phyloP scores from a whole-genome alignment of 2,329 filamentous ascomycete genomes.

The Hysterium pulicare region DNA sequence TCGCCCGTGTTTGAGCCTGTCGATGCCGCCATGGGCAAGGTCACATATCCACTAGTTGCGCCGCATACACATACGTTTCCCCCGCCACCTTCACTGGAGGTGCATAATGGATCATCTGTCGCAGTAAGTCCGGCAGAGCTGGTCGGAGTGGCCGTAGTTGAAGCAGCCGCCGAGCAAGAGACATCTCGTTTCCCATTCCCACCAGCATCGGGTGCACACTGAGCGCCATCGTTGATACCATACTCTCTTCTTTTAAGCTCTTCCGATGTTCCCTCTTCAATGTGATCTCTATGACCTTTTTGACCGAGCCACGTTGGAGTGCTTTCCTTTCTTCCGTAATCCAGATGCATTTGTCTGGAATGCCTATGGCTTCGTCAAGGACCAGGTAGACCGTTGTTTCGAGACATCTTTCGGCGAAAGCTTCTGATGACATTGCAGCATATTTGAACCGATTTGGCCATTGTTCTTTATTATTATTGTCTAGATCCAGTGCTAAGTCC shows the following conservation, averaged over 20 bases:
- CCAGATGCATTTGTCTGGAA: not conserved
- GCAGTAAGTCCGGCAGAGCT: no score
- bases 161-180: not conserved
- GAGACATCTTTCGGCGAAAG: not conserved
- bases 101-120: no score
- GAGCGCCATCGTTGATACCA: not conserved
- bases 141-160: not conserved
- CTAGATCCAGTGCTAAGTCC: not conserved
- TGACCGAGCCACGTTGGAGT: not conserved
- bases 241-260: not conserved
- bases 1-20: no score
- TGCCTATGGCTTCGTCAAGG: not conserved
- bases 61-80: no score
- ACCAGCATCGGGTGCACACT: not conserved
- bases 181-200: not conserved
- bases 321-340: not conserved
- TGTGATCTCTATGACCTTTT: constrained; percentile 1
- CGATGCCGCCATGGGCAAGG: no score
- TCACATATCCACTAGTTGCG: no score
- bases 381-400: constrained; percentile 1
- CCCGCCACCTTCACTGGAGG: no score
- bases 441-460: not conserved
- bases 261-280: not conserved
- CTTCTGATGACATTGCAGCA: constrained; percentile 1
- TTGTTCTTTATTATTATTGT: not conserved